These are phyloP conservation scores for Cyphellophora europaea DNA, from an alignment of 2,329 filamentous ascomycete genomes.

Conservation along the genomic window DNA sequence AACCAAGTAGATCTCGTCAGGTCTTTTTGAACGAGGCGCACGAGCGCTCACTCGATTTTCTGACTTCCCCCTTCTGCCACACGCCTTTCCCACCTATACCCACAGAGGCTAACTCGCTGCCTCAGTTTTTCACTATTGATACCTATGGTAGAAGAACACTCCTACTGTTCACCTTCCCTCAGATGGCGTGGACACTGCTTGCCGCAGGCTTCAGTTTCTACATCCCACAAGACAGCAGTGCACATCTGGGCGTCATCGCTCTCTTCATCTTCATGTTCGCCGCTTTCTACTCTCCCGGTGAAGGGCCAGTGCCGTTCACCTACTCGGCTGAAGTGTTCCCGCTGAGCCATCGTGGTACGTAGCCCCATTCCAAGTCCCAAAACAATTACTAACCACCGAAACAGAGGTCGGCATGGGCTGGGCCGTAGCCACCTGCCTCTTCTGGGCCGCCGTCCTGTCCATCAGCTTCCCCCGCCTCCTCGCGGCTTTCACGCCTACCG, in stretches of 20 bases:
- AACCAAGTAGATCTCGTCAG: too few relatives aligned
- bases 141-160: slow-evolving; percentile 57
- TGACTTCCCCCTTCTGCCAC: too few relatives aligned
- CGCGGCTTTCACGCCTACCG: slow-evolving; percentile 37
- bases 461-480: slow-evolving; percentile 41
- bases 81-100: too few relatives aligned
- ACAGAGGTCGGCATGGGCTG: slow-evolving; percentile 39
- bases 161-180: slow-evolving; percentile 53
- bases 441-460: slow-evolving; percentile 41
- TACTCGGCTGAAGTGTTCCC: slow-evolving; percentile 61
- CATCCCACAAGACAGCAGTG: slow-evolving; percentile 33
- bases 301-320: slow-evolving; percentile 56
- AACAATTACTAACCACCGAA: too few relatives aligned
- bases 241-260: slow-evolving; percentile 32
- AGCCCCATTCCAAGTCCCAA: too few relatives aligned
- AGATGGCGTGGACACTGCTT: slow-evolving; percentile 48
- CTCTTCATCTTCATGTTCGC: slow-evolving; percentile 35
- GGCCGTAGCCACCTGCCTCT: slow-evolving; percentile 35
- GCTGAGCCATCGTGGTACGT: slow-evolving; percentile 50
- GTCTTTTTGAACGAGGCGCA: too few relatives aligned
- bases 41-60: too few relatives aligned
- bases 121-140: slow-evolving; percentile 51
- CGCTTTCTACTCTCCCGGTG: slow-evolving; percentile 44
- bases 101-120: too few relatives aligned
- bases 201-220: slow-evolving; percentile 46